Conservation (phyloP, 2,329 filamentous ascomycete species). For the Sarocladiaceae sp. region DNA sequence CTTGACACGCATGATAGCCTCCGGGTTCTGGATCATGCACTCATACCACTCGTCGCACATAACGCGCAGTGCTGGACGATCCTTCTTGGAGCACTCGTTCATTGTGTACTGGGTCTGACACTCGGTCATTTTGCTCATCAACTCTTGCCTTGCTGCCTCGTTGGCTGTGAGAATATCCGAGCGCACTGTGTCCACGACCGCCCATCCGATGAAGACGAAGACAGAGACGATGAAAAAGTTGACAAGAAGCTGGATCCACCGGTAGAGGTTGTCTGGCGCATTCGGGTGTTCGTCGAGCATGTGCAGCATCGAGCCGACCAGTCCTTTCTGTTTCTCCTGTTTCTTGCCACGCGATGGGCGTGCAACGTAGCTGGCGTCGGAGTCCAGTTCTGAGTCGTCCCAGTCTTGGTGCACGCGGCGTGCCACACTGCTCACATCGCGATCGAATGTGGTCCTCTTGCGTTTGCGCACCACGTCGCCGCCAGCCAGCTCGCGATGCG, state of each 20-base stretch:
- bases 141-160: constrained; percentile 61
- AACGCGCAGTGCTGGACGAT: constrained; percentile 66
- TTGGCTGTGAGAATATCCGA: constrained; percentile 72
- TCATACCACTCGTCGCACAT: constrained; percentile 77
- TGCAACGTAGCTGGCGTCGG: constrained; percentile 21
- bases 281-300: constrained; percentile 54
- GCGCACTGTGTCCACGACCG: constrained; percentile 65
- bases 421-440: constrained; percentile 47
- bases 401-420: constrained; percentile 37
- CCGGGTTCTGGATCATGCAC: constrained; percentile 83
- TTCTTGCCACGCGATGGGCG: constrained; percentile 21
- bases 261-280: constrained; percentile 54
- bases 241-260: constrained; percentile 57
- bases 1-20: constrained; percentile 71
- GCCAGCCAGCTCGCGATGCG: constrained; percentile 33
- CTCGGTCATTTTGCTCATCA: constrained; percentile 67
- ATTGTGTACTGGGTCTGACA: constrained; percentile 71
- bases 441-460: constrained; percentile 47
- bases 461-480: constrained; percentile 49
- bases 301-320: constrained; percentile 42
- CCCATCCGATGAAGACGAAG: constrained; percentile 63
- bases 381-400: constrained; percentile 45
- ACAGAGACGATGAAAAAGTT: constrained; percentile 57
- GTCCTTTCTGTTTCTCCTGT: constrained; percentile 19
- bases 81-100: constrained; percentile 67